Evolutionary conservation across 768 basidiomycete genomes (phyloP).

Genomic region (Hypholoma sublateritium): DNA sequence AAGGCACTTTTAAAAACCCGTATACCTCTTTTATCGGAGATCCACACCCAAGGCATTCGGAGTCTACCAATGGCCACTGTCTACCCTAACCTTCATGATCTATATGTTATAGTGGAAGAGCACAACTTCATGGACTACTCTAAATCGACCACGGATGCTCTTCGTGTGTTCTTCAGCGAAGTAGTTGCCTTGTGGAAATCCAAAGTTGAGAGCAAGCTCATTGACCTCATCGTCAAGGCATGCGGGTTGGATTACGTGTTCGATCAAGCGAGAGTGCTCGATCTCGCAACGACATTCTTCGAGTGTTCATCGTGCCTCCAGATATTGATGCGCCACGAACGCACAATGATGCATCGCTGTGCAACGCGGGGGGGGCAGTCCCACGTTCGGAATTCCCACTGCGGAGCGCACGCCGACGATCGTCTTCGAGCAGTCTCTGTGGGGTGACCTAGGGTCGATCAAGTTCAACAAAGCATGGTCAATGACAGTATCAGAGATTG

Average conservation of each 20-base stretch:
- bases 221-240: not conserved
- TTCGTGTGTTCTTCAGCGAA: not conserved
- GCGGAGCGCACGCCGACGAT: not conserved
- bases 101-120: not conserved
- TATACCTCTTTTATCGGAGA: not conserved
- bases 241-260: not conserved
- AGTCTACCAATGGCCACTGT: not conserved
- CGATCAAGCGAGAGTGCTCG: slow-evolving; percentile 3
- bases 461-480: not conserved
- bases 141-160: not conserved
- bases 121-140: not conserved
- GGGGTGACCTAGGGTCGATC: not conserved
- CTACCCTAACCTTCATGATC: not conserved
- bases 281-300: slow-evolving; percentile 10
- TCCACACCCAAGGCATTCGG: not conserved
- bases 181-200: slow-evolving; percentile 1
- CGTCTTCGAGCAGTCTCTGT: not conserved
- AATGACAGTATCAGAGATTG: not conserved
- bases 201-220: not conserved
- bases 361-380: not conserved
- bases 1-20: not conserved
- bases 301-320: not conserved
- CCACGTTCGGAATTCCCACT: not conserved
- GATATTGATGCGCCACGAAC: not conserved
- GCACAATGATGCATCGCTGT: not conserved